Evolutionary conservation across 1,139 yeast genomes (phyloP).

Genomic region (Suhomyces atakaporum): DNA sequence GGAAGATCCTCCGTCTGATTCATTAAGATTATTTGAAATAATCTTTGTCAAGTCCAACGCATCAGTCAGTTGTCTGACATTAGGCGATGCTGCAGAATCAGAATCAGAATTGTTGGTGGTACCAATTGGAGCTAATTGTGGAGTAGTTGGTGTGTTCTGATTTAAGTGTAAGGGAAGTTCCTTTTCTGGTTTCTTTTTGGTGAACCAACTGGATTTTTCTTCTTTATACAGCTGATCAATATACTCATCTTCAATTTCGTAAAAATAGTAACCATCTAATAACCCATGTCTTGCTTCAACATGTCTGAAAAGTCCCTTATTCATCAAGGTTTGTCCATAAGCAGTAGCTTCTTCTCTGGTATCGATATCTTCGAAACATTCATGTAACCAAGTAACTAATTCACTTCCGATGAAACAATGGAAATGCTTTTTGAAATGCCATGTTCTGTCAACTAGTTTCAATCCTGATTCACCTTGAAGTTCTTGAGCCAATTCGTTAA

Average conservation of each 20-base stretch:
- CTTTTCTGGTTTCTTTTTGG: conserved; percentile 25
- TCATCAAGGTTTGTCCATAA: conserved; percentile 78
- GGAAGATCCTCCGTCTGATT: conserved; percentile 38
- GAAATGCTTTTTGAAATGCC: conserved; percentile 85
- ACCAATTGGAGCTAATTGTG: conserved; percentile 17
- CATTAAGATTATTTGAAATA: conserved; percentile 25
- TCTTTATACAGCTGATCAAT: conserved; percentile 34
- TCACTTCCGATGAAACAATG: conserved; percentile 86
- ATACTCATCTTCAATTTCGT: conserved; percentile 65
- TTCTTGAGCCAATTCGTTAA: conserved; percentile 58
- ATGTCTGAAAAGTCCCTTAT: conserved; percentile 69
- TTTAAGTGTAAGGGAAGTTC: conserved; percentile 3
- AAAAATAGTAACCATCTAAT: conserved; percentile 90
- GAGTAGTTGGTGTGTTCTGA: conserved; percentile 16
- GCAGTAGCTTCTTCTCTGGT: conserved; percentile 79
- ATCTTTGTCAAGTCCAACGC: conserved; percentile 26
- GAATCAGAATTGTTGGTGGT: conserved; percentile 32
- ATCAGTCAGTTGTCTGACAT: conserved; percentile 20
- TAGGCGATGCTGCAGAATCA: conserved; percentile 33
- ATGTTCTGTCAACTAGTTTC: conserved; percentile 71
- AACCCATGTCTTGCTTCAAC: conserved; percentile 83
- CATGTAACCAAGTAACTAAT: conserved; percentile 80
- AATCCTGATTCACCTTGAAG: conserved; percentile 68
- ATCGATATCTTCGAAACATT: conserved; percentile 74
- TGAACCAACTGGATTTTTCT: conserved; percentile 35